These are phyloP conservation scores for Bruguiera gymnorhiza DNA, from an alignment of 345 rosid species.

Conservation along the genomic window DNA sequence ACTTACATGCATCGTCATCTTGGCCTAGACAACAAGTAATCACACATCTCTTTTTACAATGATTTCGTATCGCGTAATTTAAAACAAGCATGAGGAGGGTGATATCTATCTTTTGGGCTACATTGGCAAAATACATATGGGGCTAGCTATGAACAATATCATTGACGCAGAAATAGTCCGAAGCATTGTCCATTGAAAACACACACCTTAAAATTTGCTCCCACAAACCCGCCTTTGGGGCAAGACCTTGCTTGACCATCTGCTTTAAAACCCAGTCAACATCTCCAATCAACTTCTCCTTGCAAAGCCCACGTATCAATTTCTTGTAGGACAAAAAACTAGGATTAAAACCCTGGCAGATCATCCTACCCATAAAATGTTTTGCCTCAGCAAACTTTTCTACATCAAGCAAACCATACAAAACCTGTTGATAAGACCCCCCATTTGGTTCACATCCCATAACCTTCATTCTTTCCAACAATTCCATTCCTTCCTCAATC, in stretches of 20 bases:
- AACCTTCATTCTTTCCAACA: constrained; percentile 56
- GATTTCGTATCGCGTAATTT: too few species aligned
- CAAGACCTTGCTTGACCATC: constrained; percentile 77
- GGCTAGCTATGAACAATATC: not conserved
- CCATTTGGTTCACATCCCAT: constrained; percentile 71
- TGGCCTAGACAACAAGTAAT: too few species aligned
- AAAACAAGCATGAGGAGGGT: too few species aligned
- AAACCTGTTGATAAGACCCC: constrained; percentile 72
- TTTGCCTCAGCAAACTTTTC: constrained; percentile 54
- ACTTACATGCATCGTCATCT: too few species aligned
- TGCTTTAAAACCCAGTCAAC: constrained; percentile 63
- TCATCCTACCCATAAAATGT: constrained; percentile 54
- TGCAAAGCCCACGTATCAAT: constrained; percentile 59
- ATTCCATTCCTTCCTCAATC: constrained; percentile 58
- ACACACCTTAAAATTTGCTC: constrained; percentile 37
- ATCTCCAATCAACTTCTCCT: constrained; percentile 42
- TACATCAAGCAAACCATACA: constrained; percentile 71
- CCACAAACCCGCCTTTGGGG: constrained; percentile 82
- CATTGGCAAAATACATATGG: not conserved
- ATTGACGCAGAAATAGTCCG: not conserved
- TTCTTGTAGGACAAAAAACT: constrained; percentile 66
- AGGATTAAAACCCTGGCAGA: constrained; percentile 48
- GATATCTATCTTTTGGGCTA: too few species aligned
- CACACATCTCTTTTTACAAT: too few species aligned
- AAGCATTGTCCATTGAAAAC: constrained; percentile 17